phyloP scores from a whole-genome alignment of 352 stramenopile genomes.

The Phytophthora sansomeana region DNA sequence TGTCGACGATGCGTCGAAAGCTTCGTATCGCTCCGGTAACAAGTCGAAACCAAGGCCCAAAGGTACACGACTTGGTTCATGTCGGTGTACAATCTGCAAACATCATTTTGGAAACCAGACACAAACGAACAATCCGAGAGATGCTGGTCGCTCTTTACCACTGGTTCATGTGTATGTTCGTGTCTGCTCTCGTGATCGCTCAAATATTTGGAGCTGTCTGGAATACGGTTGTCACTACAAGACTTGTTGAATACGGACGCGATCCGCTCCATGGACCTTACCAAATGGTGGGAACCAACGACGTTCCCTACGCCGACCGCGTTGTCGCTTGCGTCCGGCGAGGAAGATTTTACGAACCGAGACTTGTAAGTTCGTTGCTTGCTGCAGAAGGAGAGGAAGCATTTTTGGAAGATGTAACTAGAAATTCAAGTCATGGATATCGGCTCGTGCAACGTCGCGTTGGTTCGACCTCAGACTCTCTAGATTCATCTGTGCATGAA shows the following conservation, averaged over 20 bases:
- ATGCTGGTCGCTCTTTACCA: slow-evolving; percentile 27
- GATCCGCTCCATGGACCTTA: slow-evolving; percentile 12
- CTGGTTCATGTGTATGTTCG: slow-evolving; percentile 42
- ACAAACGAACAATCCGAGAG: neutral
- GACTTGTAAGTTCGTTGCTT: slow-evolving; percentile 34
- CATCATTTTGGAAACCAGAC: neutral
- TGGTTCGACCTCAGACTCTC: neutral
- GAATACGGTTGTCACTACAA: slow-evolving; percentile 8
- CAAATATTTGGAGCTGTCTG: slow-evolving; percentile 46
- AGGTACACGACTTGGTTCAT: neutral
- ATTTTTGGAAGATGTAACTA: slow-evolving; percentile 26
- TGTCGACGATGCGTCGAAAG: neutral
- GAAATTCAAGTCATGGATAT: slow-evolving; percentile 36
- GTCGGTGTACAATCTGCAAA: neutral
- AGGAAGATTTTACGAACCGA: slow-evolving; percentile 35
- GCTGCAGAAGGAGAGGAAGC: slow-evolving; percentile 25
- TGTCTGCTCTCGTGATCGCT: slow-evolving; percentile 33
- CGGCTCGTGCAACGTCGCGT: slow-evolving; percentile 25
- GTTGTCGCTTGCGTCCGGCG: slow-evolving; percentile 43
- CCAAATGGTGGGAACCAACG: slow-evolving; percentile 45
- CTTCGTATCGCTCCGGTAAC: neutral
- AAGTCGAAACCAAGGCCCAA: neutral
- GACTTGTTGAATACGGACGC: slow-evolving; percentile 16
- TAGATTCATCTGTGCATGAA: slow-evolving; percentile 8
- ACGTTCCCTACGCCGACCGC: slow-evolving; percentile 56